A percentile compares a stretch with the other conserved stretches of the same genome.
Conservation (phyloP, 1,139 yeast genomes). For the Suhomyces bribrorum region DNA sequence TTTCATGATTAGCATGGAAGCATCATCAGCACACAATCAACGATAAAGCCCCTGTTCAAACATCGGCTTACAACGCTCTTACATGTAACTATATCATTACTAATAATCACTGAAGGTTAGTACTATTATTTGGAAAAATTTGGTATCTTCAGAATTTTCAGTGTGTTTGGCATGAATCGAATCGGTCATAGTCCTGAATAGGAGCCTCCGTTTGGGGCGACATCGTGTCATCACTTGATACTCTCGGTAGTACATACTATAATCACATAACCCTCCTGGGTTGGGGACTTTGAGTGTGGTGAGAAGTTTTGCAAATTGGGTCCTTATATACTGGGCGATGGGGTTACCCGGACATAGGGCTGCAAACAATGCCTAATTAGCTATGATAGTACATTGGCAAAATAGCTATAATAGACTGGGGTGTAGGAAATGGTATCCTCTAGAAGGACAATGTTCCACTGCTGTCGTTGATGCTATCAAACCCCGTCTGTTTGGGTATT, state of each 20-base stretch:
- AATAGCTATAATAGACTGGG: not conserved
- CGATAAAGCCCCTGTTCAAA: no score
- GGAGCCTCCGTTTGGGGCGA: constrained; percentile 63
- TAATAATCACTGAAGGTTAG: constrained; percentile 5
- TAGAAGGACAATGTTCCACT: not conserved
- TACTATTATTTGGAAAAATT: constrained; percentile 3
- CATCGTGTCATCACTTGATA: constrained; percentile 47
- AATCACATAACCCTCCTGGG: constrained; percentile 6
- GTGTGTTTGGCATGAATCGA: constrained; percentile 55
- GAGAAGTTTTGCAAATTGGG: not conserved
- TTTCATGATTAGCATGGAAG: constrained; percentile 57
- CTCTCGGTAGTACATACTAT: constrained; percentile 12
- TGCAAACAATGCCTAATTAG: not conserved
- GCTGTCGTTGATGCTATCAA: not conserved
- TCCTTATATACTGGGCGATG: constrained; percentile 2
- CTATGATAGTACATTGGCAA: no score
- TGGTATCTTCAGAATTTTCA: constrained; percentile 48
- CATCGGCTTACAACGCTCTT: no score
- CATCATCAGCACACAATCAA: constrained; percentile 41
- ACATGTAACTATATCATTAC: no score
- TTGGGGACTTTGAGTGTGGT: constrained; percentile 1
- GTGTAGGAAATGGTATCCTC: not conserved
- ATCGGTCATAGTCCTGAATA: constrained; percentile 59
- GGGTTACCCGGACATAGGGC: constrained; percentile 18
- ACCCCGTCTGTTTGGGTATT: no score